Percentiles rank a stretch among this genome's conserved stretches.
These are phyloP conservation scores for Neofusicoccum laricinum DNA, from an alignment of 2,329 filamentous ascomycete genomes.

Conservation along the genomic window DNA sequence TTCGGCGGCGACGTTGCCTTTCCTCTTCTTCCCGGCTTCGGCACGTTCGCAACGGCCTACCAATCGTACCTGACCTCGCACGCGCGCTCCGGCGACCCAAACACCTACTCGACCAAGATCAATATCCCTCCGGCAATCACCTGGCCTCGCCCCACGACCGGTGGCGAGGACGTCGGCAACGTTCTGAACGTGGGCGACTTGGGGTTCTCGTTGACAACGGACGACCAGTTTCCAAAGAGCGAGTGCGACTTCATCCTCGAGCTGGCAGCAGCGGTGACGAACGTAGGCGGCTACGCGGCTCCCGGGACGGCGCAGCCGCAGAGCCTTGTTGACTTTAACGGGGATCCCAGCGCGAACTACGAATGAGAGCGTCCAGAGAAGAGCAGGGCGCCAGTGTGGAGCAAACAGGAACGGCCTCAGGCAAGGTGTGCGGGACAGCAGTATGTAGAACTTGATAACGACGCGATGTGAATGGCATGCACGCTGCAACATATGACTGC, in stretches of 20 bases:
- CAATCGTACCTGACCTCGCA: conserved; percentile 15
- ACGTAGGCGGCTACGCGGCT: conserved; percentile 12
- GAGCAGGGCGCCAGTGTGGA: neutral
- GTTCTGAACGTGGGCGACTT: conserved; percentile 2
- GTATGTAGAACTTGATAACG: too few species aligned
- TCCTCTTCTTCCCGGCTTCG: conserved; percentile 3
- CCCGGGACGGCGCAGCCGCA: conserved; percentile 11
- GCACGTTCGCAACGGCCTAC: neutral
- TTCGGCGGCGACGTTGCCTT: conserved; percentile 8
- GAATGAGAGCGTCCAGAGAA: neutral
- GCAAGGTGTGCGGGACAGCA: too few species aligned
- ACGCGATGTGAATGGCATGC: too few species aligned
- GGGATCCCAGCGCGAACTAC: conserved; percentile 13
- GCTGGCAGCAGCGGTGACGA: conserved; percentile 11
- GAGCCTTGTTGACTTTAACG: conserved; percentile 4
- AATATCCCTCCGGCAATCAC: neutral
- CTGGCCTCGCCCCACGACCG: conserved; percentile 1
- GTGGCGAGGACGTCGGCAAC: neutral
- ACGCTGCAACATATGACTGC: too few species aligned
- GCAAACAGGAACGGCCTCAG: too few species aligned
- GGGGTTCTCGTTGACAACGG: conserved; percentile 6
- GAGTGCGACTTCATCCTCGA: conserved; percentile 13
- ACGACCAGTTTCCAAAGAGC: conserved; percentile 7
- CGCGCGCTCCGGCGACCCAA: conserved; percentile 10
- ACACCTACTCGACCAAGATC: conserved; percentile 1